phyloP scores from a whole-genome alignment of 2,329 filamentous ascomycete species.

The Hypoxylon sp. region DNA sequence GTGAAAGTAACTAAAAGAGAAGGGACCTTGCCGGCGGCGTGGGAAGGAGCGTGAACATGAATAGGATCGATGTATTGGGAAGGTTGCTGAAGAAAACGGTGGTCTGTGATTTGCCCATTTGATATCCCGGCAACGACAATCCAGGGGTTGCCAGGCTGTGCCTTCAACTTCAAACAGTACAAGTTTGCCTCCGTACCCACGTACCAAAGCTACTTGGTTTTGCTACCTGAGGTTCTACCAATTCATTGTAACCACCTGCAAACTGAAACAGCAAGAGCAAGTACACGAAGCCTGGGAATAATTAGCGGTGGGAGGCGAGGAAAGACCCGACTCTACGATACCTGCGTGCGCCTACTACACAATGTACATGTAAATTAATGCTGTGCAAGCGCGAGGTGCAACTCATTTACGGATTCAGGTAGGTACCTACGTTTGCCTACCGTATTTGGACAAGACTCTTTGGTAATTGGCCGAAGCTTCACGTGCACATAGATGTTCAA shows the following conservation, averaged over 20 bases:
- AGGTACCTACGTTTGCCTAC: constrained; percentile 18
- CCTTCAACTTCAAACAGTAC: constrained; percentile 40
- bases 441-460: constrained; percentile 22
- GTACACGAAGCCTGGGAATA: constrained; percentile 5
- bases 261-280: constrained; percentile 9
- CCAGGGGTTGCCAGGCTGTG: constrained; percentile 36
- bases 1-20: constrained; percentile 21
- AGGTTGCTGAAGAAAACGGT: constrained; percentile 29
- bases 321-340: constrained; percentile 4
- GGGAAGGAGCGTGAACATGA: not conserved
- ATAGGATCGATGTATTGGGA: constrained; percentile 25
- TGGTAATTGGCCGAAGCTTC: constrained; percentile 25
- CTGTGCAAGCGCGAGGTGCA: constrained; percentile 12
- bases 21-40: constrained; percentile 27
- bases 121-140: constrained; percentile 20
- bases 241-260: constrained; percentile 4
- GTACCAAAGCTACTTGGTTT: constrained; percentile 6
- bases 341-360: not conserved
- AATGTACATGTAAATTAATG: not conserved
- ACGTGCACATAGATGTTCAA: constrained; percentile 16
- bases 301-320: constrained; percentile 3
- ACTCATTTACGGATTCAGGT: not conserved
- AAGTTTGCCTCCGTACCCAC: constrained; percentile 9
- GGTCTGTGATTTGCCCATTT: constrained; percentile 24
- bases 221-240: not conserved